Percentiles rank a stretch among this genome's conserved stretches.
Conservation (phyloP, 2,329 filamentous ascomycete genomes). For the Meredithiella fracta region DNA sequence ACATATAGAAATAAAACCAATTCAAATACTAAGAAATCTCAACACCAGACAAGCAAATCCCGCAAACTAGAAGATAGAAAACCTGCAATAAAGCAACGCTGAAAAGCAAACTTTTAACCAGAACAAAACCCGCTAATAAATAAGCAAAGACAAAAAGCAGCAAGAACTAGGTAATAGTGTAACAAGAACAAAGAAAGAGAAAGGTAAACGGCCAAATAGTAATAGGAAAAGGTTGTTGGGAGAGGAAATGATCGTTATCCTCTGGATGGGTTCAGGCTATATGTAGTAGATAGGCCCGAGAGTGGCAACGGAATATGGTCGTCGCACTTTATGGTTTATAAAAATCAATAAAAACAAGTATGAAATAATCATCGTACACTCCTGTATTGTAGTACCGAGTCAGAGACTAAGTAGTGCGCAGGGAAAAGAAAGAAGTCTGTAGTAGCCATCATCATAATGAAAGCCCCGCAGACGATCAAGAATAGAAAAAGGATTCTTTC, state of each 20-base stretch:
- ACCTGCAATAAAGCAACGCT: conserved; percentile 10
- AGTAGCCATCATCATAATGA: neutral
- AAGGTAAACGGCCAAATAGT: conserved; percentile 1
- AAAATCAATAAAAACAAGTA: neutral
- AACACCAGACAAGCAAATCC: neutral
- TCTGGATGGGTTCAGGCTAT: neutral
- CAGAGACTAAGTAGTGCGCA: neutral
- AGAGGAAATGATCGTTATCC: neutral
- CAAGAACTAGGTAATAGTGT: neutral
- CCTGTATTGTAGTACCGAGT: conserved; percentile 1
- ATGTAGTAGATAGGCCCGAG: neutral
- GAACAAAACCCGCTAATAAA: conserved; percentile 6
- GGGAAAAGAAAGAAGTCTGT: neutral
- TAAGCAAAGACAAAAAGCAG: neutral
- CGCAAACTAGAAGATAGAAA: conserved; percentile 9
- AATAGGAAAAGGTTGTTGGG: neutral
- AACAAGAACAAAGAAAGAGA: conserved; percentile 4
- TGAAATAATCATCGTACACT: conserved; percentile 7
- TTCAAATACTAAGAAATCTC: neutral
- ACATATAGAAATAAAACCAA: conserved; percentile 1
- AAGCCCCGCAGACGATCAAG: neutral
- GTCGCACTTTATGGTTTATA: neutral
- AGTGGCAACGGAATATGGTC: neutral
- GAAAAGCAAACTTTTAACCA: conserved; percentile 14
- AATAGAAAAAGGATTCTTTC: neutral